Percentiles rank a stretch among this genome's conserved stretches.
Conservation (phyloP, 2,329 filamentous ascomycete genomes). For the Pseudogymnoascus sp. region DNA sequence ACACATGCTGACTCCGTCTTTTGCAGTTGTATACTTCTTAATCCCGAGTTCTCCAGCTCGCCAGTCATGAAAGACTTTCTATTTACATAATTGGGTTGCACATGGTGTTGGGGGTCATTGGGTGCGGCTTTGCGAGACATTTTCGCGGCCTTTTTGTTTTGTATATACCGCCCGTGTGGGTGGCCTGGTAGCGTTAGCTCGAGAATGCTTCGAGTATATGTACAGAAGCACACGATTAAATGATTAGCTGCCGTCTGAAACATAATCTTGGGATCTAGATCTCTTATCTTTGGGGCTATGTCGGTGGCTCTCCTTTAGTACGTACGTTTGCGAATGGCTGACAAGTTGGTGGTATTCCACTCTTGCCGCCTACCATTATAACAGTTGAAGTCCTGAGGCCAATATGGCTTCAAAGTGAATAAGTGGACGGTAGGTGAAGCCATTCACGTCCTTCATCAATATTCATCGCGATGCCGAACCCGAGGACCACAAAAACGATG, state of each 20-base stretch:
- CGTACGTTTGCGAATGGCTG: background rate
- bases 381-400: background rate
- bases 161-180: background rate
- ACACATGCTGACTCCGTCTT: constrained; percentile 13
- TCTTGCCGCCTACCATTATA: background rate
- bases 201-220: background rate
- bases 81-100: constrained; percentile 36
- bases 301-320: background rate
- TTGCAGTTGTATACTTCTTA: constrained; percentile 74
- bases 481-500: background rate
- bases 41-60: constrained; percentile 89
- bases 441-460: background rate
- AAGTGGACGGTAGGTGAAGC: background rate
- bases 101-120: background rate
- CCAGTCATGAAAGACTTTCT: constrained; percentile 86
- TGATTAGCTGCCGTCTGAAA: background rate
- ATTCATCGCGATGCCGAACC: background rate
- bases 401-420: background rate
- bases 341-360: background rate
- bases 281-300: background rate
- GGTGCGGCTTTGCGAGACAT: background rate
- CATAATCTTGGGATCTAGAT: background rate
- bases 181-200: background rate
- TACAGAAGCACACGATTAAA: background rate
- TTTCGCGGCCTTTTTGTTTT: background rate